These are phyloP conservation scores for Ustilago loliicola DNA, from an alignment of 1,284 basidiomycete genomes.

Conservation along the genomic window DNA sequence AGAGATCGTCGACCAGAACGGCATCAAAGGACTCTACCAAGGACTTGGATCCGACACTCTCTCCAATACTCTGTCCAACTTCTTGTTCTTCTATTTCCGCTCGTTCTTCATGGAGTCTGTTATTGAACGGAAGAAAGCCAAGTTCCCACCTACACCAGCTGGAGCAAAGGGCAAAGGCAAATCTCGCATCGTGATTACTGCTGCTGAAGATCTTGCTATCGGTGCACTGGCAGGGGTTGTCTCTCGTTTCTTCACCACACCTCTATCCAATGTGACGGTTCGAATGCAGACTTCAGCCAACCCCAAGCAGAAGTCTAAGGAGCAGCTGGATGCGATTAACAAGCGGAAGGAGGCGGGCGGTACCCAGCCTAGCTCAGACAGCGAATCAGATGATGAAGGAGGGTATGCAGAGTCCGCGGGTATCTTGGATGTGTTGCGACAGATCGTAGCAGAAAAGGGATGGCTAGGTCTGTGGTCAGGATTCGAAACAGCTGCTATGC, in stretches of 20 bases:
- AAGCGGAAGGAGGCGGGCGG: background rate
- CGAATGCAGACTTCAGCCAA: slow-evolving; percentile 71
- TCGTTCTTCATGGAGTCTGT: slow-evolving; percentile 54
- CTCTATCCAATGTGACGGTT: slow-evolving; percentile 73
- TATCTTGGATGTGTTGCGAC: slow-evolving; percentile 61
- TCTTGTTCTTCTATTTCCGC: slow-evolving; percentile 64
- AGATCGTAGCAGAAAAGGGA: slow-evolving; percentile 71
- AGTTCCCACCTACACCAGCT: slow-evolving; percentile 18
- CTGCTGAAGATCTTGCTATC: slow-evolving; percentile 72
- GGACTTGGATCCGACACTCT: slow-evolving; percentile 72
- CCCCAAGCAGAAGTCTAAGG: slow-evolving; percentile 38
- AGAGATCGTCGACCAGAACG: slow-evolving; percentile 55
- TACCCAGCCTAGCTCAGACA: slow-evolving; percentile 39
- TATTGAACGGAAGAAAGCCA: slow-evolving; percentile 32
- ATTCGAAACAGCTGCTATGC: slow-evolving; percentile 68
- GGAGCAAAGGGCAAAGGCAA: slow-evolving; percentile 21
- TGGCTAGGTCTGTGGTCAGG: slow-evolving; percentile 71
- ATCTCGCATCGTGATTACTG: slow-evolving; percentile 57
- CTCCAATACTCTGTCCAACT: slow-evolving; percentile 71
- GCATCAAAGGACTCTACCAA: slow-evolving; percentile 65
- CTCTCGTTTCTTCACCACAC: slow-evolving; percentile 72
- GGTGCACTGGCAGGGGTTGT: slow-evolving; percentile 72
- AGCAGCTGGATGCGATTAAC: slow-evolving; percentile 10
- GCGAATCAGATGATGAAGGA: slow-evolving; percentile 65
- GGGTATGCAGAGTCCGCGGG: slow-evolving; percentile 63